phyloP scores from a whole-genome alignment of 306 rosid species.

The Lathyrus tuberosus region DNA sequence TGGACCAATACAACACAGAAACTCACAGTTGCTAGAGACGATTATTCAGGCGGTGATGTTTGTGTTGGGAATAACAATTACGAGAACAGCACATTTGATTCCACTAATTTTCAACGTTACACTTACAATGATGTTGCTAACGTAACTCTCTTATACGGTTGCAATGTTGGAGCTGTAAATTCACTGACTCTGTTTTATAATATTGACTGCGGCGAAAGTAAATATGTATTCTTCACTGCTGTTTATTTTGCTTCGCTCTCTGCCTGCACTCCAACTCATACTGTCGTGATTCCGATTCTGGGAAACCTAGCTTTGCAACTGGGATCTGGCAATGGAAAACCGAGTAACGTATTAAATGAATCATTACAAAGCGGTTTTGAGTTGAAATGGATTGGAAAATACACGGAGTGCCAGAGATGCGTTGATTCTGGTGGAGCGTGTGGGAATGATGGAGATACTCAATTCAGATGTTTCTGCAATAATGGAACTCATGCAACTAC shows the following conservation, averaged over 20 bases:
- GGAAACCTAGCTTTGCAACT: fast-evolving
- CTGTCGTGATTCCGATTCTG: neutral
- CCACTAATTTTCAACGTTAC: neutral
- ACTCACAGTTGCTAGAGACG: conserved; percentile 44
- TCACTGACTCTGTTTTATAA: fast-evolving
- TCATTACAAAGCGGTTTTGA: conserved; percentile 7
- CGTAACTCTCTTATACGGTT: conserved; percentile 16
- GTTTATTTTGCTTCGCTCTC: fast-evolving
- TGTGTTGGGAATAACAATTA: neutral
- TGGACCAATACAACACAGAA: neutral
- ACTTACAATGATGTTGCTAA: neutral
- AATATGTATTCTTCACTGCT: neutral
- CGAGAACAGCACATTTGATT: conserved; percentile 26
- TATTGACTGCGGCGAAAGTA: fast-evolving
- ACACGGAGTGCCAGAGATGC: neutral
- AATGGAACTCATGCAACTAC: conserved; percentile 23
- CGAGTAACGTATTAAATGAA: fast-evolving
- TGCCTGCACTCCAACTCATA: neutral
- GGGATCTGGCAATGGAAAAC: fast-evolving
- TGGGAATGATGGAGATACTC: neutral
- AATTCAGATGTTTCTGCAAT: conserved; percentile 41
- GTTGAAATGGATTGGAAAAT: neutral
- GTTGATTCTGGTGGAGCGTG: conserved; percentile 23
- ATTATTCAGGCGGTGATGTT: neutral
- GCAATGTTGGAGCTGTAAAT: neutral